Conservation (phyloP, 179 eudicot species). For the Silene vulgaris region DNA sequence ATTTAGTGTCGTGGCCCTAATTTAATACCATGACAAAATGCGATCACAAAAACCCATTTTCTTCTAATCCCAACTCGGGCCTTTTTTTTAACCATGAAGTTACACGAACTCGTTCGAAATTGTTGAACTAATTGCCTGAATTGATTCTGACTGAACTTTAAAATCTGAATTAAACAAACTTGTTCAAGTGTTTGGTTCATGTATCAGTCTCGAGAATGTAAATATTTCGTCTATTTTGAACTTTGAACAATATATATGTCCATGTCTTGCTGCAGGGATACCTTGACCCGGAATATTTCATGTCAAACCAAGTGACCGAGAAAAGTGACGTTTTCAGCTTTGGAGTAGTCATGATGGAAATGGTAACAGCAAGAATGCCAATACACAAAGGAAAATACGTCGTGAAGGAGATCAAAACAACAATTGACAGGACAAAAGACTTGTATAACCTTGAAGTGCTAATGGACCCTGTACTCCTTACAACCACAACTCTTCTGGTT, state of each 20-base stretch:
- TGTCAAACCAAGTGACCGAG: slow-evolving; percentile 46
- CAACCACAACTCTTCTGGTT: slow-evolving; percentile 27
- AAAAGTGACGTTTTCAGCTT: slow-evolving; percentile 48
- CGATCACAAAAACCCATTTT: no score
- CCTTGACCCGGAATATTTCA: slow-evolving; percentile 47
- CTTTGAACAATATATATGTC: not conserved
- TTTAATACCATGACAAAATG: no score
- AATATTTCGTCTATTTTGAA: not conserved
- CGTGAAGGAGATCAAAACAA: slow-evolving; percentile 33
- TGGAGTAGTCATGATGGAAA: slow-evolving; percentile 48
- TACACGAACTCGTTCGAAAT: no score
- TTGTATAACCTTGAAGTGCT: slow-evolving; percentile 35
- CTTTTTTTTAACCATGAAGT: no score
- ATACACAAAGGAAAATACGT: slow-evolving; percentile 41
- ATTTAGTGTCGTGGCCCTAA: no score
- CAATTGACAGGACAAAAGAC: slow-evolving; percentile 31
- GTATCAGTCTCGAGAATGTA: not conserved
- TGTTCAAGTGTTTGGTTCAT: not conserved
- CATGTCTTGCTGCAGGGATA: slow-evolving; percentile 34
- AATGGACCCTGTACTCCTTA: slow-evolving; percentile 34
- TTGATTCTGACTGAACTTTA: not conserved
- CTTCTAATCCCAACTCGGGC: no score
- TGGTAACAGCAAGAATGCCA: slow-evolving; percentile 41
- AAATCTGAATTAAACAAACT: not conserved
- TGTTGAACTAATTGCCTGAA: not conserved